Percentiles rank a stretch among this genome's conserved stretches.
phyloP scores from a whole-genome alignment of 1,284 basidiomycete genomes.

The Marasmius tenuissimus region DNA sequence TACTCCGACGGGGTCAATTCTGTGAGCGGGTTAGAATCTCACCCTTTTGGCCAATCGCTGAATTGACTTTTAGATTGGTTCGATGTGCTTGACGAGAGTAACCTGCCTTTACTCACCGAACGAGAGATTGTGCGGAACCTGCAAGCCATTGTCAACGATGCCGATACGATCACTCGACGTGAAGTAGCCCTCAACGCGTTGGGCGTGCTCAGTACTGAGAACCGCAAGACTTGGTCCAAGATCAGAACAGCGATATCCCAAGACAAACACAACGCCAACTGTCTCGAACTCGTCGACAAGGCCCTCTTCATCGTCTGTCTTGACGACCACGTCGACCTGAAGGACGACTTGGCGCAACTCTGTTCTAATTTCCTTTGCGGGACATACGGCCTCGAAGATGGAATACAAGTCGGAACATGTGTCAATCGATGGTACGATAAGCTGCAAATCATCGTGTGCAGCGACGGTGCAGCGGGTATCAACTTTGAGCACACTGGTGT shows the following conservation, averaged over 20 bases:
- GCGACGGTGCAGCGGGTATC: slow-evolving; percentile 92
- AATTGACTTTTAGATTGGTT: slow-evolving; percentile 74
- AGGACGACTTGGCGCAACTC: slow-evolving; percentile 69
- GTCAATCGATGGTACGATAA: slow-evolving; percentile 95
- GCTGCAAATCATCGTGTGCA: slow-evolving; percentile 93
- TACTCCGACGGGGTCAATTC: slow-evolving; percentile 91
- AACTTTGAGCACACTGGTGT: slow-evolving; percentile 99
- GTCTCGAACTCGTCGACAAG: slow-evolving; percentile 81
- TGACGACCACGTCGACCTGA: slow-evolving; percentile 77
- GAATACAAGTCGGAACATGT: slow-evolving; percentile 94
- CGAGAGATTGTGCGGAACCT: slow-evolving; percentile 88
- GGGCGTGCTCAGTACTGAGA: slow-evolving; percentile 90
- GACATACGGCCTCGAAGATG: slow-evolving; percentile 78
- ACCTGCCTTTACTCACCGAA: slow-evolving; percentile 86
- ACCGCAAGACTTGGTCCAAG: slow-evolving; percentile 88
- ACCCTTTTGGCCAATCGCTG: neutral
- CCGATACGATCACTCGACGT: slow-evolving; percentile 78
- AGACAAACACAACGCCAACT: slow-evolving; percentile 75
- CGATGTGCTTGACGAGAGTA: slow-evolving; percentile 86
- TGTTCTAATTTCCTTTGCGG: slow-evolving; percentile 95
- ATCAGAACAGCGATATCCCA: slow-evolving; percentile 66
- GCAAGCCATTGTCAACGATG: slow-evolving; percentile 87
- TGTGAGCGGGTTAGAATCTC: slow-evolving; percentile 54
- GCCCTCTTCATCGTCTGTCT: slow-evolving; percentile 94
- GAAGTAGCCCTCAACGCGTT: slow-evolving; percentile 80